Evolutionary conservation across 345 rosid species (phyloP).

Genomic region (Stellera chamaejasme): DNA sequence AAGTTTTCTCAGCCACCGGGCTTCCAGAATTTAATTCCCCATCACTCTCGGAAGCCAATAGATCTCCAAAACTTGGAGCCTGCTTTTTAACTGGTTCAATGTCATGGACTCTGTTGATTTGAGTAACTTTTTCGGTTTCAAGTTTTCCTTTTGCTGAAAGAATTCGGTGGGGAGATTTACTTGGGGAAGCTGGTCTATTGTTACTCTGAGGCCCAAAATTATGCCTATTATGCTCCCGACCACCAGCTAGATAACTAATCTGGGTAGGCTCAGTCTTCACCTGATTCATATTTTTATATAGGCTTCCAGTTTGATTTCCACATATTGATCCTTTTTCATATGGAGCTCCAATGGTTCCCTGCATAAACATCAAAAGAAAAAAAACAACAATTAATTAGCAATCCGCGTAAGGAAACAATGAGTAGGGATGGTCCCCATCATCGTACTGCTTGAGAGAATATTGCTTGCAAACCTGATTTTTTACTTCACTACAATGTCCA

Average conservation of each 20-base stretch:
- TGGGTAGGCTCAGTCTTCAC: conserved; percentile 12
- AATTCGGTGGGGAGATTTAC: conserved; percentile 6
- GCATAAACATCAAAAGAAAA: background rate
- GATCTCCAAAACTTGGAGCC: conserved; percentile 31
- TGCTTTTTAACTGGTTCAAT: conserved; percentile 13
- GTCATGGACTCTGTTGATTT: conserved; percentile 12
- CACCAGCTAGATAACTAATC: conserved; percentile 8
- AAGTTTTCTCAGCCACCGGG: conserved; percentile 59
- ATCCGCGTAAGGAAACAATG: background rate
- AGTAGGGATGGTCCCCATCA: background rate
- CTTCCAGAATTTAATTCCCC: conserved; percentile 30
- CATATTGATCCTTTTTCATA: conserved; percentile 9
- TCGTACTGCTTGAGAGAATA: background rate
- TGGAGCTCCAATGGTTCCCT: conserved; percentile 23
- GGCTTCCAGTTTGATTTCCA: conserved; percentile 9
- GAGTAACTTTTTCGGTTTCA: conserved; percentile 18
- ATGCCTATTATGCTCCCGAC: conserved; percentile 20
- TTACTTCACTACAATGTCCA: conserved; percentile 18
- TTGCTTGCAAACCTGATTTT: conserved; percentile 31
- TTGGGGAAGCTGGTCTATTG: conserved; percentile 5
- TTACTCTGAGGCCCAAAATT: conserved; percentile 23
- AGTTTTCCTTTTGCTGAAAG: conserved; percentile 14
- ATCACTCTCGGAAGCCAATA: conserved; percentile 46
- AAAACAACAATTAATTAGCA: background rate
- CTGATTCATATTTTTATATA: conserved; percentile 22